Percentiles rank a stretch among this genome's conserved stretches.
Conservation (phyloP, 177 flowering plant species). For the Vitis hybrid region DNA sequence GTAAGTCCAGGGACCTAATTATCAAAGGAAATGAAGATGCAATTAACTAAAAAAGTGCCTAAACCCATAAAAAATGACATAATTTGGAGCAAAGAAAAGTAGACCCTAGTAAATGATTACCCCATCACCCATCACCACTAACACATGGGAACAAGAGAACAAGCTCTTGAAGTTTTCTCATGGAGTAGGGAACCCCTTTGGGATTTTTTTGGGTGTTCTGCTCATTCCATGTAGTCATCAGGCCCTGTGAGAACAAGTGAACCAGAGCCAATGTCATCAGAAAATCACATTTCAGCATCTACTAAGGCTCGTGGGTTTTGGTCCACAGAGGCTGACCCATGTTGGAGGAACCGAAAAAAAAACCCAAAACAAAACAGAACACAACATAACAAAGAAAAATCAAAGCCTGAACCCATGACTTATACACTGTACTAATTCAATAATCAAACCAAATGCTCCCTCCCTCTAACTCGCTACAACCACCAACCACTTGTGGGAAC, state of each 20-base stretch:
- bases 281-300: too few relatives aligned
- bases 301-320: too few relatives aligned
- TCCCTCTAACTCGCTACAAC: background rate
- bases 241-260: too few relatives aligned
- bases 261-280: too few relatives aligned
- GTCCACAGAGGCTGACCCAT: too few relatives aligned
- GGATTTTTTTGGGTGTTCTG: too few relatives aligned
- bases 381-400: background rate
- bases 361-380: too few relatives aligned
- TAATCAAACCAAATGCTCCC: background rate
- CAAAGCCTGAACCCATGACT: background rate
- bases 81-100: background rate
- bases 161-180: too few relatives aligned
- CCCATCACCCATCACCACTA: slow-evolving; percentile 4
- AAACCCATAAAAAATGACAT: background rate
- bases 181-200: too few relatives aligned
- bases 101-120: slow-evolving; percentile 2
- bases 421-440: background rate
- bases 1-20: background rate
- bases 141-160: slow-evolving; percentile 9
- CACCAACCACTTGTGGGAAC: slow-evolving; percentile 10
- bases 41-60: background rate
- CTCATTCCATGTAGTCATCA: too few relatives aligned
- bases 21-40: slow-evolving; percentile 18
- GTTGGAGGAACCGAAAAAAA: too few relatives aligned